Percentiles rank a stretch among this genome's conserved stretches.
These are phyloP conservation scores for Phanerodontia chrysosporium DNA, from an alignment of 768 basidiomycete species.

Conservation along the genomic window DNA sequence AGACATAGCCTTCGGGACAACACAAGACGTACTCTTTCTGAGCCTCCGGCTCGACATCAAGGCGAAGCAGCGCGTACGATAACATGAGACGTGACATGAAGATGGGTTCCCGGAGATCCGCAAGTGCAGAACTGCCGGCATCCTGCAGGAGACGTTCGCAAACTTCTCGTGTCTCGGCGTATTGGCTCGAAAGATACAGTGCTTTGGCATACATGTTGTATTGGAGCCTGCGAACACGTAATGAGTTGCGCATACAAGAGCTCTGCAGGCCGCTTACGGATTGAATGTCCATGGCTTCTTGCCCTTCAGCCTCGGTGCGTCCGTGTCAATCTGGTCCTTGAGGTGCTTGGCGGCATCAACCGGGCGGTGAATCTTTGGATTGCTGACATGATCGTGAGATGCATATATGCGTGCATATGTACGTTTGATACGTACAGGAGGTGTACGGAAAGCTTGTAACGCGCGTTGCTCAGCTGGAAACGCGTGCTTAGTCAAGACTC, in stretches of 20 bases:
- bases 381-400: not conserved
- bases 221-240: not conserved
- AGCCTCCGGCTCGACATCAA: constrained; percentile 11
- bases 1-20: no score
- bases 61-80: constrained; percentile 15
- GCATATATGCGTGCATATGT: not conserved
- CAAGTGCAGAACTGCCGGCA: not conserved
- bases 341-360: constrained; percentile 6
- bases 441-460: constrained; percentile 3
- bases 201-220: constrained; percentile 1
- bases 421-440: constrained; percentile 3
- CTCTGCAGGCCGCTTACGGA: not conserved
- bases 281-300: not conserved
- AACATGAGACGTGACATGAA: constrained; percentile 1
- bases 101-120: constrained; percentile 1
- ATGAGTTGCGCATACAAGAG: not conserved
- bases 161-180: constrained; percentile 6
- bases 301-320: not conserved
- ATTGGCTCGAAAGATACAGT: constrained; percentile 8
- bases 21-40: constrained; percentile 17
- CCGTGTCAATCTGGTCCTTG: not conserved
- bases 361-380: constrained; percentile 5
- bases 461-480: constrained; percentile 1
- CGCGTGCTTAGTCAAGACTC: not conserved
- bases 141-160: constrained; percentile 6